Evolutionary conservation across 352 stramenopile species (phyloP).

Genomic region (Globisporangium solare): DNA sequence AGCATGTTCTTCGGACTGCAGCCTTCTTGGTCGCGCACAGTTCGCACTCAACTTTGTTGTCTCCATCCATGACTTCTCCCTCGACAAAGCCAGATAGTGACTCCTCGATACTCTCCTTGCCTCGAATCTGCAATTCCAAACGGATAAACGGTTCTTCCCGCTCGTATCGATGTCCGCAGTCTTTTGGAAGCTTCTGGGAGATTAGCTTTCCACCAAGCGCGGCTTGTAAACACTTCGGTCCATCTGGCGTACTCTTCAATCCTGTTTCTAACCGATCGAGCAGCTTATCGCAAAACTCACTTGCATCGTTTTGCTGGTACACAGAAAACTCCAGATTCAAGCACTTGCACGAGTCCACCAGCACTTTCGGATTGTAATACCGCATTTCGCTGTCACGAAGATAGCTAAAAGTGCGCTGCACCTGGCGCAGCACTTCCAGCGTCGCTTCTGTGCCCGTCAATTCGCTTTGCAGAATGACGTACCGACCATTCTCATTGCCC

Average conservation of each 20-base stretch:
- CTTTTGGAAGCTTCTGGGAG: conserved; percentile 88
- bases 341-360: conserved; percentile 89
- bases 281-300: conserved; percentile 98
- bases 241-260: conserved; percentile 89
- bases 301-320: conserved; percentile 99
- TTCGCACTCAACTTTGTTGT: conserved; percentile 99
- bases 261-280: conserved; percentile 97
- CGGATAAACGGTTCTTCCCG: conserved; percentile 97
- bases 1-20: conserved; percentile 93
- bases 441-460: conserved; percentile 75
- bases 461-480: conserved; percentile 80
- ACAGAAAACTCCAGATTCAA: conserved; percentile 92
- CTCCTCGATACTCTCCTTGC: conserved; percentile 98
- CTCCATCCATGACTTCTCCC: conserved; percentile 99
- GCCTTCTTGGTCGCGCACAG: conserved; percentile 97
- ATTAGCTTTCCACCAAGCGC: conserved; percentile 80
- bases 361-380: conserved; percentile 80
- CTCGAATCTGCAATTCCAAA: conserved; percentile 96
- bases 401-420: conserved; percentile 89
- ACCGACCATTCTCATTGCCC: conserved; percentile 95
- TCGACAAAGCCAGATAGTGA: conserved; percentile 96
- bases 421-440: conserved; percentile 85
- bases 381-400: conserved; percentile 82
- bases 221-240: conserved; percentile 68
- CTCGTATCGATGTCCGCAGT: conserved; percentile 92